These are phyloP conservation scores for Firmiana major DNA, from an alignment of 345 rosid genomes.

Conservation along the genomic window DNA sequence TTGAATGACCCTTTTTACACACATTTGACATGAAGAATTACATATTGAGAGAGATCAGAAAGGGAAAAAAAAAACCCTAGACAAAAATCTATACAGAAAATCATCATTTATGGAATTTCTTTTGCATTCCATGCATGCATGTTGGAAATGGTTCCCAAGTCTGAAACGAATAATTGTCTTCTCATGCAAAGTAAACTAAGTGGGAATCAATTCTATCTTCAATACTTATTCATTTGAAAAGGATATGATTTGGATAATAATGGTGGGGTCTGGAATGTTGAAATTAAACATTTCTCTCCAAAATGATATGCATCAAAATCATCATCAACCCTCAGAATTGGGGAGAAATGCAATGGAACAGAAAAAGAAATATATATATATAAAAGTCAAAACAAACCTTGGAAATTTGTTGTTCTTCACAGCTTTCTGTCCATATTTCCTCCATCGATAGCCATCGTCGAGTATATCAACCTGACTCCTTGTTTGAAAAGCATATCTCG, in stretches of 20 bases:
- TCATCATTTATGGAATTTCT: background rate
- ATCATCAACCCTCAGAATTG: background rate
- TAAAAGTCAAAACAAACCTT: conserved; percentile 19
- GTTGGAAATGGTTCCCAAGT: background rate
- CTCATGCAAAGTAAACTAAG: background rate
- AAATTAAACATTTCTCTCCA: background rate
- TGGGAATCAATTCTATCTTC: background rate
- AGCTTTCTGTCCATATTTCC: conserved; percentile 73
- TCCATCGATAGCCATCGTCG: conserved; percentile 76
- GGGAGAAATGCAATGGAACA: background rate
- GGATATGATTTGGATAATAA: background rate
- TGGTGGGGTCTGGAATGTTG: background rate
- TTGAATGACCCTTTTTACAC: background rate
- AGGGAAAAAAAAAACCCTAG: background rate
- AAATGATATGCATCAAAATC: background rate
- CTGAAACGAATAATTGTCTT: background rate
- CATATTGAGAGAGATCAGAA: background rate
- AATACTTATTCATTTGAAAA: background rate
- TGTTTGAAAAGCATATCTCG: conserved; percentile 61
- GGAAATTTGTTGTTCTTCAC: conserved; percentile 62
- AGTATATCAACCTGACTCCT: conserved; percentile 63
- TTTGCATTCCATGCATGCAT: background rate
- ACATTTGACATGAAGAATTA: background rate
- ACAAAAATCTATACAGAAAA: background rate
- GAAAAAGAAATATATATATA: background rate